Evolutionary conservation across 192 early-diverging fungal species (phyloP), one percentile per base, ranked within the genome.

Genomic region (Coemansia sp.): DNA sequence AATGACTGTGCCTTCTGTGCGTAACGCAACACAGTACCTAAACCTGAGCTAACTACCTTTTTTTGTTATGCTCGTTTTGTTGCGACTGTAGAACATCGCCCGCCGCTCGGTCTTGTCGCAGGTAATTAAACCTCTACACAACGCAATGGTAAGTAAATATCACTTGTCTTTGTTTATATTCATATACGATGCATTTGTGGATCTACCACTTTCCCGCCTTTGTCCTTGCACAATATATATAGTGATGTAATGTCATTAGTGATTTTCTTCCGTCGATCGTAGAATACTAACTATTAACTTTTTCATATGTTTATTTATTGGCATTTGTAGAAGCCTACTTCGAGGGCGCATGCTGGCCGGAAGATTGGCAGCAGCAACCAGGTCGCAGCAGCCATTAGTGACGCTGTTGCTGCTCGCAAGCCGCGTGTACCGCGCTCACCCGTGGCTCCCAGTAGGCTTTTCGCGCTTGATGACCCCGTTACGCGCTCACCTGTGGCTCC

Each of bases 401-500:
- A 24, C 24, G 24, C 24, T 24, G 24, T 24, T 24, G 24, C 24
- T 24, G 24, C 24, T 24, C 24, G 24, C 24, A 24, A 24, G 24
- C 24, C 24, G 24, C 24, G 24, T 24, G 24, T 24, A 24, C 24
- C 24, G 24, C 24, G 24, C 24, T 24, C 24, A 24, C 24, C 24
- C 24, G 24, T 24, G 24, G 24, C 24, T 24, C 24, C 24, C 24
- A 24, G 24, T 1, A 24, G 24, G 24, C 24, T 24, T 24, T 24
- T 24, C 24, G 24, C 24, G 24, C 24, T 24, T 58, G 74, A 72
- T 34, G 80, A 82, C 66, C 74, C 74, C 5, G 65, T n/a, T n/a
- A n/a, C 24, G 24, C 24, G 24, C 24, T 24, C 24, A 24, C 24
- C 24, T 1, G 24, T 24, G 24, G 24, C 24, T 24, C 24, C 24